Base-by-base conservation (phyloP, 169 alveolate species). In the Plasmodium malariae region DNA sequence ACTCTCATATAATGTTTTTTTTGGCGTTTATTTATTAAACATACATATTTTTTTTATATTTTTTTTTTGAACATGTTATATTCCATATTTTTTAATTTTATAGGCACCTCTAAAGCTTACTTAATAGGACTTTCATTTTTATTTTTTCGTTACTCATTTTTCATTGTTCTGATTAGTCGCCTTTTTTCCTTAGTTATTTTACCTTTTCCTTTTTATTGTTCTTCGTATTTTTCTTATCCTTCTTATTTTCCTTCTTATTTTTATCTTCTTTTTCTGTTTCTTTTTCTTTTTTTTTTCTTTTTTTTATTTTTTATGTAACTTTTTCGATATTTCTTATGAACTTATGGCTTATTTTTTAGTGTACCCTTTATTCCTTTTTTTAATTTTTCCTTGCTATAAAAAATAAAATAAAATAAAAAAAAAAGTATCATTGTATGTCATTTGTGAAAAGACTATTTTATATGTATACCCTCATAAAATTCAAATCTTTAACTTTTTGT, bases 81-180 rank as follows among this genome's bases (percentile, higher is more conserved):
- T 48, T 55, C 24, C 1, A 30, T 51, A 11, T 60, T 74, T 60
- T 74, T 40, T 63, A n/a, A 36, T 48, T 55, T 54, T 70, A 36
- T 73, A 80, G 90, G 90, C 90, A 80, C 17, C 90, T n/a, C 80
- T 80, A 36, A 80, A 80, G 48, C 90, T 65, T 30, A 49, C 83
- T 1, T 80, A 80, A 67, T n/a, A n/a, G n/a, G n/a, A n/a, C n/a
- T n/a, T n/a, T n/a, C n/a, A n/a, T n/a, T n/a, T n/a, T n/a, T n/a
- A n/a, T n/a, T n/a, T n/a, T n/a, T n/a, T n/a, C n/a, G n/a, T n/a
- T n/a, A n/a, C n/a, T n/a, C n/a, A n/a, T n/a, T n/a, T n/a, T n/a
- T n/a, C n/a, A n/a, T n/a, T n/a, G n/a, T n/a, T n/a, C n/a, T n/a
- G n/a, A n/a, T n/a, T n/a, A n/a, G n/a, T n/a, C n/a, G n/a, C n/a